Evolutionary conservation across 2,329 filamentous ascomycete genomes (phyloP).

Genomic region (Pochonia chlamydosporia): DNA sequence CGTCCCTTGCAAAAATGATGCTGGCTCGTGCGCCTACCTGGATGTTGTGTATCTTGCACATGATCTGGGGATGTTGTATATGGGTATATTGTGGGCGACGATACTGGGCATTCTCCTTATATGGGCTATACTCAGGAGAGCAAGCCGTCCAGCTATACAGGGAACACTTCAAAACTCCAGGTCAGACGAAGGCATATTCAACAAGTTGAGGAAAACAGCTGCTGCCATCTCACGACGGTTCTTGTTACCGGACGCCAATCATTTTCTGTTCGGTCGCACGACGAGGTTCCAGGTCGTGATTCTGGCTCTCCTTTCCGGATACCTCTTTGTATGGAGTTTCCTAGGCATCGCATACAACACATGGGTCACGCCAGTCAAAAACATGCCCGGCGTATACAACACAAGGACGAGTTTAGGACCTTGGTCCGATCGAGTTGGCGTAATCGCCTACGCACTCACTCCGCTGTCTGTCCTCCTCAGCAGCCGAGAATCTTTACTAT

Average conservation of each 20-base stretch:
- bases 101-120: conserved; percentile 36
- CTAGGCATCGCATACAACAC: conserved; percentile 61
- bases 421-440: conserved; percentile 63
- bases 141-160: conserved; percentile 18
- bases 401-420: conserved; percentile 61
- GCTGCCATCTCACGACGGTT: conserved; percentile 36
- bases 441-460: conserved; percentile 68
- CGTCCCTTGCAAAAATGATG: conserved; percentile 39
- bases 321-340: conserved; percentile 64
- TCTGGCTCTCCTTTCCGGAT: conserved; percentile 50
- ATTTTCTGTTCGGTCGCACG: conserved; percentile 58
- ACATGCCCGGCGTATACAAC: conserved; percentile 49
- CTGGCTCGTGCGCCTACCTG: conserved; percentile 43
- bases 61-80: conserved; percentile 44
- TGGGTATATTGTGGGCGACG: conserved; percentile 43
- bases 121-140: conserved; percentile 28
- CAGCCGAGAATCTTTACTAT: conserved; percentile 65
- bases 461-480: conserved; percentile 62
- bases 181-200: conserved; percentile 13
- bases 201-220: conserved; percentile 26
- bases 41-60: conserved; percentile 45
- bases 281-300: conserved; percentile 63
- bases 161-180: conserved; percentile 10
- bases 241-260: conserved; percentile 55
- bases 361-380: conserved; percentile 65